phyloP scores from a whole-genome alignment of 768 basidiomycete genomes.

The Pulveroboletus sp. region DNA sequence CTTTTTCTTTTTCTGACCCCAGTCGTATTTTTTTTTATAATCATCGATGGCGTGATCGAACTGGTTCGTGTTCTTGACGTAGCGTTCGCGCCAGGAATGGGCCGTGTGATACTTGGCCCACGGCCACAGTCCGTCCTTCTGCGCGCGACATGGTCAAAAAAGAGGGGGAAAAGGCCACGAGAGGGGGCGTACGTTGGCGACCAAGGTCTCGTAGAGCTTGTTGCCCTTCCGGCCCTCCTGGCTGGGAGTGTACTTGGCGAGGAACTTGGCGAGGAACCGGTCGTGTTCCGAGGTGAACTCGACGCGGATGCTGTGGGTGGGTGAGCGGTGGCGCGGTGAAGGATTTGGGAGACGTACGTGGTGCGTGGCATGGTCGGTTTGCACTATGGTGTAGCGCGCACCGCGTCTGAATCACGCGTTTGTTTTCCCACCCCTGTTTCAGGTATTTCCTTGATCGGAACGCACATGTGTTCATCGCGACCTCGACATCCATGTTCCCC shows the following conservation, averaged over 20 bases:
- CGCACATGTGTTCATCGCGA: no score
- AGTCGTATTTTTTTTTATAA: conserved; percentile 35
- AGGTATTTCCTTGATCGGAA: no score
- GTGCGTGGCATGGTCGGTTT: no score
- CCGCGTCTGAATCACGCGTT: no score
- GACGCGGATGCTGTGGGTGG: conserved; percentile 16
- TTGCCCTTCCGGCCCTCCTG: conserved; percentile 43
- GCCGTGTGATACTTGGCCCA: conserved; percentile 52
- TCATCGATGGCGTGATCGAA: conserved; percentile 43
- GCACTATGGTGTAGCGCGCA: no score
- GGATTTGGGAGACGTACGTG: no score
- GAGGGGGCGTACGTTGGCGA: conserved; percentile 40
- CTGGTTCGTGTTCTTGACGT: conserved; percentile 38
- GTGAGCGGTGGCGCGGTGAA: not conserved
- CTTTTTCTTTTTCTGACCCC: not conserved
- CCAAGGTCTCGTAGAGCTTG: conserved; percentile 40
- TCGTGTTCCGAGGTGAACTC: conserved; percentile 42
- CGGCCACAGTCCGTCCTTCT: conserved; percentile 44
- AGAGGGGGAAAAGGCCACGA: not conserved
- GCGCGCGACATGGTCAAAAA: not conserved
- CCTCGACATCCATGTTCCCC: no score
- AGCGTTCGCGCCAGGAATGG: conserved; percentile 66
- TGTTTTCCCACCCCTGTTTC: no score
- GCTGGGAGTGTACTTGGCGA: conserved; percentile 46
- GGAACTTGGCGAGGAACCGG: conserved; percentile 44